These are phyloP conservation scores for Populus trichocarpa DNA, from an alignment of 441 rosid species.

Conservation along the genomic window DNA sequence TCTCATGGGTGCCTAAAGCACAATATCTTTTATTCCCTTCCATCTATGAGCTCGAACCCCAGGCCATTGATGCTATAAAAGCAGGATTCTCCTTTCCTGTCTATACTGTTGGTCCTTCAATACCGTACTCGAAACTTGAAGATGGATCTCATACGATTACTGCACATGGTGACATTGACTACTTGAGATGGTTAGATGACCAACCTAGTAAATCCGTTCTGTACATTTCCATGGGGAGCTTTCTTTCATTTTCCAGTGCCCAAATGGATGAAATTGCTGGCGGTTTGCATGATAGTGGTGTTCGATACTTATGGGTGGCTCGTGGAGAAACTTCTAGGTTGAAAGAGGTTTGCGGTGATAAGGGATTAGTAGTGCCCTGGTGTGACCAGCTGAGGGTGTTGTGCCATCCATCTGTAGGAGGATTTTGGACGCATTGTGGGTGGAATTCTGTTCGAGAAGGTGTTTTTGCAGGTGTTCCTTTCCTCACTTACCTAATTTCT, in stretches of 20 bases:
- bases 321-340: constrained; percentile 15
- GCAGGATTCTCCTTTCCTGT: constrained; percentile 21
- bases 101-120: constrained; percentile 39
- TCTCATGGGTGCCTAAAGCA: constrained; percentile 29
- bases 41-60: constrained; percentile 36
- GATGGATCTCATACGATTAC: background rate
- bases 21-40: constrained; percentile 39
- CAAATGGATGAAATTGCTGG: constrained; percentile 42
- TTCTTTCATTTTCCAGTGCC: constrained; percentile 31
- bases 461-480: constrained; percentile 40
- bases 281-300: constrained; percentile 34
- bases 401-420: constrained; percentile 42
- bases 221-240: constrained; percentile 51
- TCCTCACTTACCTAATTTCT: constrained; percentile 36
- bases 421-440: constrained; percentile 65
- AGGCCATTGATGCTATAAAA: constrained; percentile 28
- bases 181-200: constrained; percentile 37
- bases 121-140: constrained; percentile 30
- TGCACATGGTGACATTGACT: background rate
- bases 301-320: constrained; percentile 36
- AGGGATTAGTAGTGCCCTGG: constrained; percentile 48
- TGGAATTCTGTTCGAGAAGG: constrained; percentile 56
- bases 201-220: constrained; percentile 42
- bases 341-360: constrained; percentile 10
- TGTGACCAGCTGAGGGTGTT: constrained; percentile 54